Conservation (phyloP, 1,284 basidiomycete genomes). For the Ceratobasidium theobromae region DNA sequence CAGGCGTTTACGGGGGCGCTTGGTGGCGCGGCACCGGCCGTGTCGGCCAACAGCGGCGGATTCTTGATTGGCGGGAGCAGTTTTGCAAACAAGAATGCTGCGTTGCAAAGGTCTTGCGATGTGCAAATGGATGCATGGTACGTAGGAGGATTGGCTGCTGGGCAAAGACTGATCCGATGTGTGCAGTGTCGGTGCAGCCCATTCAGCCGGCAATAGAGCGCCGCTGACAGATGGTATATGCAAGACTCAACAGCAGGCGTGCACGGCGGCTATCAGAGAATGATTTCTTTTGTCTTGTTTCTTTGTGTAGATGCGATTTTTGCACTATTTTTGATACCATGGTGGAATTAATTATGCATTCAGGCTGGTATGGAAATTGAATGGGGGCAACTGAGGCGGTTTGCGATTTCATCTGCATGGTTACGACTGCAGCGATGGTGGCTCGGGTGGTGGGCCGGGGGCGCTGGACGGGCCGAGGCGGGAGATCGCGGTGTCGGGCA, state of each 20-base stretch:
- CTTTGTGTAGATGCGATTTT: too few relatives aligned
- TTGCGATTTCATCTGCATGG: too few relatives aligned
- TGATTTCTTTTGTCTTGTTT: too few relatives aligned
- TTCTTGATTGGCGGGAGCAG: slow-evolving; percentile 8
- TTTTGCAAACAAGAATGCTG: slow-evolving; percentile 10
- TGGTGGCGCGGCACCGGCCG: slow-evolving; percentile 2
- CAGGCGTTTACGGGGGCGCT: slow-evolving; percentile 10
- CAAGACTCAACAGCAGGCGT: neutral
- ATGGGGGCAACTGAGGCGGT: too few relatives aligned
- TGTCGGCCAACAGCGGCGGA: neutral
- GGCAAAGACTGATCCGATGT: neutral
- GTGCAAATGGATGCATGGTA: slow-evolving; percentile 19
- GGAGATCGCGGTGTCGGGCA: too few relatives aligned
- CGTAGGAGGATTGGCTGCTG: neutral
- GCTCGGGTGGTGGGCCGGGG: too few relatives aligned
- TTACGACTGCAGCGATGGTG: too few relatives aligned
- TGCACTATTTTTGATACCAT: too few relatives aligned
- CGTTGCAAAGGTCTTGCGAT: slow-evolving; percentile 20
- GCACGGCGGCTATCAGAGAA: neutral
- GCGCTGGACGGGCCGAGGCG: too few relatives aligned
- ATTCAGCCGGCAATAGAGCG: slow-evolving; percentile 11
- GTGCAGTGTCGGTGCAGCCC: neutral
- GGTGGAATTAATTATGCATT: too few relatives aligned
- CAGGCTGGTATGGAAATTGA: too few relatives aligned
- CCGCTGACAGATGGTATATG: slow-evolving; percentile 1